Evolutionary conservation across 352 stramenopile species (phyloP), one percentile per base, ranked within the genome.

Genomic region (Pythium coloratum): DNA sequence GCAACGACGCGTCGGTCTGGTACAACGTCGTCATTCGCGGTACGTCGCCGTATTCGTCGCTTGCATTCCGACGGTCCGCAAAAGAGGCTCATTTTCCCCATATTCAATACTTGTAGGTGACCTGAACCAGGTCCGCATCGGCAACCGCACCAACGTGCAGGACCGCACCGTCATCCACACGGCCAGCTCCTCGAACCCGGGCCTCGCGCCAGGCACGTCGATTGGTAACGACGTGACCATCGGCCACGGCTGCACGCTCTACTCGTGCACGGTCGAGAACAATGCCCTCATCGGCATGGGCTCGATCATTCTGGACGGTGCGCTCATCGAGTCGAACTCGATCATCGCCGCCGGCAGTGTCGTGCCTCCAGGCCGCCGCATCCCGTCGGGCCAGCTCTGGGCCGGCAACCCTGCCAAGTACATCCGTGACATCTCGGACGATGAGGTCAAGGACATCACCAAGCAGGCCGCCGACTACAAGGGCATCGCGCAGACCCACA

Each of bases 211-310:
- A 28, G 91, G 90, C 51, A 85, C 90, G 33, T 94, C 90, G 62
- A 98, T 99, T 73, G 96, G 97, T 64, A 97, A 98, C 69, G 94
- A 98, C 70, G 95, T 99, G 33, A 99, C 95, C 20, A 93, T 99
- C 50, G 95, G 88, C 69, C 96, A 99, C 76, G 87, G 91, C 68
- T 97, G 92, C 68, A 96, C 96, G 64, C 94, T 99, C 58, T 97
- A 98, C 84, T 98, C 92, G 69, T 98, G 95, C 75, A 98, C 88
- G n/a, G 88, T 99, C 53, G 91, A 98, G 66, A 90, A 99, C 88
- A 94, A 98, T 77, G 89, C 84, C 68, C 84, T 99, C 66, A 98
- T 99, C 73, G 97, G 95, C 60, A 97, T 99, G 96, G 96, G 97
- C 75, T 87, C 89, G 42, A 91, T 99, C 75, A 82, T 99, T 44